phyloP scores from a whole-genome alignment of 2,329 filamentous ascomycete species.

The Leptographium procerum region DNA sequence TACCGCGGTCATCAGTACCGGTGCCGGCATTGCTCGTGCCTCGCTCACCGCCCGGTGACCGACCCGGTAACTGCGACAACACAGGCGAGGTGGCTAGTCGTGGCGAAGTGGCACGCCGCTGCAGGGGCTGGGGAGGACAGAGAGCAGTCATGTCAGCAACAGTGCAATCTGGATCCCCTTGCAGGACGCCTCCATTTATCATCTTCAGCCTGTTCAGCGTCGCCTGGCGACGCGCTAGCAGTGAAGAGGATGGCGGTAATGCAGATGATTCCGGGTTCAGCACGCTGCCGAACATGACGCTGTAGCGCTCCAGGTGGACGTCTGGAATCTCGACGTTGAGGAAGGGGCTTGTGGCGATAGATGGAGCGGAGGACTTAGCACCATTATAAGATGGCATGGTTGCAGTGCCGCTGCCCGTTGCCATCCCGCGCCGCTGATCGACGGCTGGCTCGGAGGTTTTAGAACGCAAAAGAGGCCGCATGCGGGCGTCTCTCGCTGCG shows the following conservation, averaged over 20 bases:
- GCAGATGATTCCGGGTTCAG: slow-evolving; percentile 30
- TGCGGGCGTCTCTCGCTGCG: not conserved
- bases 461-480: slow-evolving; percentile 10
- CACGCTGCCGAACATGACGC: slow-evolving; percentile 80
- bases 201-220: slow-evolving; percentile 46
- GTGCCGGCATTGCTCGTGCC: too few relatives aligned
- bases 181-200: slow-evolving; percentile 32
- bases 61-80: slow-evolving; percentile 33
- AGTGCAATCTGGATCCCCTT: slow-evolving; percentile 19
- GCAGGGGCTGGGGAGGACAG: slow-evolving; percentile 3
- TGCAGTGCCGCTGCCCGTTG: not conserved
- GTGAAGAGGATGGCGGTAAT: slow-evolving; percentile 17
- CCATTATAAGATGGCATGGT: not conserved
- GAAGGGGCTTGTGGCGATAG: slow-evolving; percentile 22
- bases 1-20: not conserved
- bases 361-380: not conserved
- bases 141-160: not conserved
- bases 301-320: slow-evolving; percentile 77
- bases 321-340: slow-evolving; percentile 73
- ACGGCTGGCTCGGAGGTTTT: slow-evolving; percentile 12
- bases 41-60: slow-evolving; percentile 14
- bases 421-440: not conserved
- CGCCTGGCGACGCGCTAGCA: slow-evolving; percentile 47
- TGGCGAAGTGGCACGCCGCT: slow-evolving; percentile 38
- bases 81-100: slow-evolving; percentile 32